phyloP scores from a whole-genome alignment of 192 early-diverging fungal genomes.

The Umbelopsis ramanniana region DNA sequence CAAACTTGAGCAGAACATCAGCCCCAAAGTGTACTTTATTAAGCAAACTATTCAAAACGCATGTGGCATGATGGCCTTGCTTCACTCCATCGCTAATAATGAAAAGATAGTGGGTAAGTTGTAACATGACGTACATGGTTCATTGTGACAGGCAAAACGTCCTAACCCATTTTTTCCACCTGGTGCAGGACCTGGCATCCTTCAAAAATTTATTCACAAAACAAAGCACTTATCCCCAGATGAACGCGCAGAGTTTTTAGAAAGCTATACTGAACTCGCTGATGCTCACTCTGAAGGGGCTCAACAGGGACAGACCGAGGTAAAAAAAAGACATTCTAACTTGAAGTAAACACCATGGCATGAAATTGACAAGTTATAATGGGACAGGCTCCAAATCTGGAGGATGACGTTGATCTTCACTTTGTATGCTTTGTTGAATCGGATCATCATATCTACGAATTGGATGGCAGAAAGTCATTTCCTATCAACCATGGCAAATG shows the following conservation, averaged over 20 bases:
- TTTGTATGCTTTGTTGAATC: slow-evolving; percentile 85
- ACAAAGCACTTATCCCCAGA: slow-evolving; percentile 65
- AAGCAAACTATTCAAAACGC: slow-evolving; percentile 90
- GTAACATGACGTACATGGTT: background rate
- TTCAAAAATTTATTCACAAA: slow-evolving; percentile 69
- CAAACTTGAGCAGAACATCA: slow-evolving; percentile 55
- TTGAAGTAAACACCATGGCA: background rate
- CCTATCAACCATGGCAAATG: slow-evolving; percentile 86
- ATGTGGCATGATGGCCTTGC: slow-evolving; percentile 93
- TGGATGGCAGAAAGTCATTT: slow-evolving; percentile 82
- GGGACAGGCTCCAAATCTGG: slow-evolving; percentile 62
- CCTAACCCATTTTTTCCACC: background rate
- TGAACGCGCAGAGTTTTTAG: slow-evolving; percentile 75
- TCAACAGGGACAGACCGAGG: slow-evolving; percentile 66
- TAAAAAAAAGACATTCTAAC: slow-evolving; percentile 9
- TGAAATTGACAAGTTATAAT: background rate
- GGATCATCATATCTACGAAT: slow-evolving; percentile 82
- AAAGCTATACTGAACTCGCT: slow-evolving; percentile 61
- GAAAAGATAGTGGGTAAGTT: slow-evolving; percentile 47
- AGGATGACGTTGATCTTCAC: slow-evolving; percentile 81
- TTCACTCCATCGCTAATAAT: slow-evolving; percentile 88
- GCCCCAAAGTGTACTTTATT: slow-evolving; percentile 73
- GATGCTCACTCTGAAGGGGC: slow-evolving; percentile 59
- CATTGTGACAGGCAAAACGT: slow-evolving; percentile 7
- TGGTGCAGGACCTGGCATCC: slow-evolving; percentile 52